Evolutionary conservation across 2,329 filamentous ascomycete genomes (phyloP).

Genomic region (Aspergillus sp.): DNA sequence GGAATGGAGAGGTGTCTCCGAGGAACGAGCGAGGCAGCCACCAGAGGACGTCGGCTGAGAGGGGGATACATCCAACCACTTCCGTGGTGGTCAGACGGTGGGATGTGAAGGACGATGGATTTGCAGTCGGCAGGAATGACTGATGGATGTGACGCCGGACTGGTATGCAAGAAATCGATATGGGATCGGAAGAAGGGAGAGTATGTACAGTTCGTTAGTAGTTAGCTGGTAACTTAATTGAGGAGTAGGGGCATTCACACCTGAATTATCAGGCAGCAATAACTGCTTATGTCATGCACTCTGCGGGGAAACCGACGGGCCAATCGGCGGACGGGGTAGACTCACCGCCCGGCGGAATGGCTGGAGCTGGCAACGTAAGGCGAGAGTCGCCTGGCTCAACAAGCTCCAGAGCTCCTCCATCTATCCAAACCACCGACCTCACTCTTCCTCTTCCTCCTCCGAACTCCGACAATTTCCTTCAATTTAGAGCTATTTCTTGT

Average conservation of each 20-base stretch:
- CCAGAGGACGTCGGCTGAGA: background rate
- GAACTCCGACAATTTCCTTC: background rate
- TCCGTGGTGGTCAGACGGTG: background rate
- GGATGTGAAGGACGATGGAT: too few species aligned
- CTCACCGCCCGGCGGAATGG: slow-evolving; percentile 23
- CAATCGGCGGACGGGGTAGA: slow-evolving; percentile 8
- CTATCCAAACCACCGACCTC: slow-evolving; percentile 6
- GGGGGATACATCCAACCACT: background rate
- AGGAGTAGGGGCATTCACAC: background rate
- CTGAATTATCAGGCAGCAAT: background rate
- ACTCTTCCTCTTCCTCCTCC: slow-evolving; percentile 3
- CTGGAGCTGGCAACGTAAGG: slow-evolving; percentile 24
- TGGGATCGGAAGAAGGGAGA: too few species aligned
- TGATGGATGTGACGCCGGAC: background rate
- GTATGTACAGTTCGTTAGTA: too few species aligned
- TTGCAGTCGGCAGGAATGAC: background rate
- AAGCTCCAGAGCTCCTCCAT: slow-evolving; percentile 20
- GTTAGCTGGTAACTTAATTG: background rate
- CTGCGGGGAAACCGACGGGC: slow-evolving; percentile 17
- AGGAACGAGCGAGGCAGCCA: background rate
- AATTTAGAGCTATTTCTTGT: background rate
- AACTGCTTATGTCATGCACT: slow-evolving; percentile 13
- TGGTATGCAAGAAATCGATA: too few species aligned
- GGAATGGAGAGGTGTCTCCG: background rate
- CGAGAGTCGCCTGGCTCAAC: slow-evolving; percentile 27